These are phyloP conservation scores for Schizopora paradoxa DNA, from an alignment of 1,284 basidiomycete genomes.

Conservation along the genomic window DNA sequence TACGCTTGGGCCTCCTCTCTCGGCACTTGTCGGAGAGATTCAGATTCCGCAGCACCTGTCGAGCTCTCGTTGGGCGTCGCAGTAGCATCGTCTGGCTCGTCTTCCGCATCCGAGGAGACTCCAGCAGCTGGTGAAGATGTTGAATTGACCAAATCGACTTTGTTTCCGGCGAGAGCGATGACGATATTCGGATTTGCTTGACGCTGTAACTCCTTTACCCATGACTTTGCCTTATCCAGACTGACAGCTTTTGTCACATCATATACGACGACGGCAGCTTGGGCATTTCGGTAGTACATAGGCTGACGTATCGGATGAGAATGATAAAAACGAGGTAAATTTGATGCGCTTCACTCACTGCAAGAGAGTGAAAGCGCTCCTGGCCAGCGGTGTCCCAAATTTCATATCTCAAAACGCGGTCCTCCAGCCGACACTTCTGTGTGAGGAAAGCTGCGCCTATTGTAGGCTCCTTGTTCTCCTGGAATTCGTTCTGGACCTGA, in stretches of 20 bases:
- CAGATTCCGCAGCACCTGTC: conserved; percentile 47
- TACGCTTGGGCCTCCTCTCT: conserved; percentile 95
- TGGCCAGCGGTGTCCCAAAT: conserved; percentile 97
- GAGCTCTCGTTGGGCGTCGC: conserved; percentile 74
- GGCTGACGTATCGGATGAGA: conserved; percentile 47
- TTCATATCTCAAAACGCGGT: conserved; percentile 90
- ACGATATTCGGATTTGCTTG: conserved; percentile 99
- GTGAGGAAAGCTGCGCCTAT: conserved; percentile 95
- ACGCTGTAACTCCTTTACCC: conserved; percentile 99
- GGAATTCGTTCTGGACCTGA: conserved; percentile 90
- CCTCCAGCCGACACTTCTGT: conserved; percentile 87
- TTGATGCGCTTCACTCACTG: conserved; percentile 42
- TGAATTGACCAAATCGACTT: conserved; percentile 86
- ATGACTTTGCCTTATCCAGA: conserved; percentile 98
- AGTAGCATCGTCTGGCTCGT: conserved; percentile 81
- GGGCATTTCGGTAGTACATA: conserved; percentile 99
- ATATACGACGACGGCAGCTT: conserved; percentile 97
- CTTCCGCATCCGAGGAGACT: conserved; percentile 58
- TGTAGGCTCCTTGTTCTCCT: conserved; percentile 96
- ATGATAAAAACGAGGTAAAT: conserved; percentile 9
- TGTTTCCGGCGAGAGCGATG: conserved; percentile 95
- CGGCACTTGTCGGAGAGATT: conserved; percentile 81
- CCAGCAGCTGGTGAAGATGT: conserved; percentile 48
- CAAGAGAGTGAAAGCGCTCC: conserved; percentile 91
- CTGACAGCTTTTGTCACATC: conserved; percentile 93